phyloP scores from a whole-genome alignment of 257 asterid genomes.

The Cordia subcordata region DNA sequence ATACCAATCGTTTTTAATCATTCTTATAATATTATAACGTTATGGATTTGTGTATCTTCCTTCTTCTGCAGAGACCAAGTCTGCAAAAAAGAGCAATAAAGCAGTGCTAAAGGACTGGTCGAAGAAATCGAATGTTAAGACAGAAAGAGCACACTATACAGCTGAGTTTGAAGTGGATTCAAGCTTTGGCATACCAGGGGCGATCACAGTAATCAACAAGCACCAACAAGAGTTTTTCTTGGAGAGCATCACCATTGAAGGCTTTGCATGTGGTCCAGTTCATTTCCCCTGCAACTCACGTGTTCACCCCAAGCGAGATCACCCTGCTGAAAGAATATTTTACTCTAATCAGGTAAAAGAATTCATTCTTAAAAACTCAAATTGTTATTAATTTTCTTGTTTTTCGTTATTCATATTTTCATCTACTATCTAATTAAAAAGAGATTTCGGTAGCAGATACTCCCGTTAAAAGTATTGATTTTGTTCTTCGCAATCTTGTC shows the following conservation, averaged over 20 bases:
- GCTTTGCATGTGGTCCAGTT: slow-evolving; percentile 81
- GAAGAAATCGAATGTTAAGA: slow-evolving; percentile 45
- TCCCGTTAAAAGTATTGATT: background rate
- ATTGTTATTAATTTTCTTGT: too few species aligned
- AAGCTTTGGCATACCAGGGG: slow-evolving; percentile 82
- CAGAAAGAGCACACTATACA: slow-evolving; percentile 75
- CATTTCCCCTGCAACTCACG: slow-evolving; percentile 92
- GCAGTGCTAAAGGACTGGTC: slow-evolving; percentile 89
- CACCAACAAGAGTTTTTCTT: slow-evolving; percentile 87
- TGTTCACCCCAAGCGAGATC: slow-evolving; percentile 77
- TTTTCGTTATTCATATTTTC: too few species aligned
- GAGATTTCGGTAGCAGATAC: too few species aligned
- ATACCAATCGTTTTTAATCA: too few species aligned
- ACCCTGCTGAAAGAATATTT: slow-evolving; percentile 73
- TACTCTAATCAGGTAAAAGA: slow-evolving; percentile 73
- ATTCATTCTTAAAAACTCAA: too few species aligned
- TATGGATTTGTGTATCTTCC: background rate
- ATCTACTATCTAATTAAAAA: too few species aligned
- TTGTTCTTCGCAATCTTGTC: background rate
- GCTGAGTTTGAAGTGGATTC: slow-evolving; percentile 87
- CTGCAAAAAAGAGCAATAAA: slow-evolving; percentile 60
- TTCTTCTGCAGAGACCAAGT: slow-evolving; percentile 50
- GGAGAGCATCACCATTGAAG: slow-evolving; percentile 87
- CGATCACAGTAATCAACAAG: slow-evolving; percentile 66
- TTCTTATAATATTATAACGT: background rate